phyloP scores from a whole-genome alignment of 768 basidiomycete species.

The Tricholoma sp. region DNA sequence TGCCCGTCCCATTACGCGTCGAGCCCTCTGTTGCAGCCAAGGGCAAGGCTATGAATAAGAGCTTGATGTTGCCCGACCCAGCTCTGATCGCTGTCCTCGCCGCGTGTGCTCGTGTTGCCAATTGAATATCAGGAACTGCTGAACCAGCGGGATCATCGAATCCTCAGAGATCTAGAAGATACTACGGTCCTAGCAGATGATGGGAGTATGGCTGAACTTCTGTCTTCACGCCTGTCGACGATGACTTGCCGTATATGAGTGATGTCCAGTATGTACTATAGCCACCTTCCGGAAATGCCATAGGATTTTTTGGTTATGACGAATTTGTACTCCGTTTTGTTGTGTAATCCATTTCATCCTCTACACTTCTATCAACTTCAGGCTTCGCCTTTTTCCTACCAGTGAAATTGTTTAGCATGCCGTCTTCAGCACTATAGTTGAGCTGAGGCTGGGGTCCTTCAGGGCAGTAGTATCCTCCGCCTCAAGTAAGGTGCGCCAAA shows the following conservation, averaged over 20 bases:
- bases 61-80: neutral
- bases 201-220: slow-evolving; percentile 12
- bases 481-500: too few species aligned
- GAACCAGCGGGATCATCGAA: slow-evolving; percentile 23
- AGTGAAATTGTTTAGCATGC: too few species aligned
- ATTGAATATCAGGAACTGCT: slow-evolving; percentile 31
- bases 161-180: slow-evolving; percentile 21
- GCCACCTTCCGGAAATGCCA: neutral
- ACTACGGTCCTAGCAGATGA: slow-evolving; percentile 10
- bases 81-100: slow-evolving; percentile 21
- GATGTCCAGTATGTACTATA: neutral
- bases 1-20: neutral
- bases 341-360: too few species aligned
- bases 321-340: too few species aligned
- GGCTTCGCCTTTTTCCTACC: too few species aligned
- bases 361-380: too few species aligned
- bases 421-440: too few species aligned
- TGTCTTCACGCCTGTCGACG: slow-evolving; percentile 4
- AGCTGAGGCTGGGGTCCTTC: too few species aligned
- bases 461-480: too few species aligned
- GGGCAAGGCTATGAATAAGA: neutral
- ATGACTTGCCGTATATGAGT: neutral
- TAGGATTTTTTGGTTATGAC: neutral
- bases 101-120: slow-evolving; percentile 28
- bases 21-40: neutral